Conservation (phyloP, 805 yeast species). For the Metschnikowia noctiluminum region DNA sequence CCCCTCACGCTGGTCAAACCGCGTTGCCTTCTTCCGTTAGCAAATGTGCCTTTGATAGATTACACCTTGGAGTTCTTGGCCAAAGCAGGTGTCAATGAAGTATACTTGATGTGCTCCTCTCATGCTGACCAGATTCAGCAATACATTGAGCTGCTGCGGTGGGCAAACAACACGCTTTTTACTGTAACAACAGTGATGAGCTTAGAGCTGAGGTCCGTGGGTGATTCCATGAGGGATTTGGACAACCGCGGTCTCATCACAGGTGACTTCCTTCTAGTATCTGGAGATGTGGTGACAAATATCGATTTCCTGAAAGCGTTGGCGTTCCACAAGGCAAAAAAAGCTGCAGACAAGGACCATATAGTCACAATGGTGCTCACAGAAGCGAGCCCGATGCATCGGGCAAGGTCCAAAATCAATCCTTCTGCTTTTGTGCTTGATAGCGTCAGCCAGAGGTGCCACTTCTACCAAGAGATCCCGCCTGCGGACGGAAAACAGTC, state of each 20-base stretch:
- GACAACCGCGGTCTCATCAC: slow-evolving; percentile 87
- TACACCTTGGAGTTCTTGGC: slow-evolving; percentile 94
- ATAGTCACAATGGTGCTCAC: slow-evolving; percentile 92
- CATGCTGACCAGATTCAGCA: slow-evolving; percentile 86
- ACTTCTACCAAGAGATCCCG: slow-evolving; percentile 80
- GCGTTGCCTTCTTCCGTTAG: slow-evolving; percentile 86
- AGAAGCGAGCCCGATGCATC: slow-evolving; percentile 78
- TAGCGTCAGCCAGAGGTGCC: slow-evolving; percentile 66
- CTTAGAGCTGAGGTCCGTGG: slow-evolving; percentile 85
- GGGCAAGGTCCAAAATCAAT: slow-evolving; percentile 75
- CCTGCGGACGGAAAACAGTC: slow-evolving; percentile 38
- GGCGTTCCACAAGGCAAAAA: slow-evolving; percentile 69
- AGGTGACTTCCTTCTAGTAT: slow-evolving; percentile 83
- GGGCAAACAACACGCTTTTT: slow-evolving; percentile 79
- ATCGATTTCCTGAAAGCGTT: slow-evolving; percentile 73
- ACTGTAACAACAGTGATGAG: slow-evolving; percentile 74
- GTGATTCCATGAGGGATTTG: slow-evolving; percentile 95
- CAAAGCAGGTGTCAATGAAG: slow-evolving; percentile 85
- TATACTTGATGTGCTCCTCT: slow-evolving; percentile 81
- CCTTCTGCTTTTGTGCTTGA: slow-evolving; percentile 86
- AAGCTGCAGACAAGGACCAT: slow-evolving; percentile 78
- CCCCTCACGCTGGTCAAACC: slow-evolving; percentile 86
- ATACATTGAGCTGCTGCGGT: slow-evolving; percentile 72
- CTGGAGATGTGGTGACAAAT: slow-evolving; percentile 96
- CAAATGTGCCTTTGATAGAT: slow-evolving; percentile 90